These are phyloP conservation scores for Mucor ambiguus DNA, from an alignment of 371 early-diverging fungal genomes.

Conservation along the genomic window DNA sequence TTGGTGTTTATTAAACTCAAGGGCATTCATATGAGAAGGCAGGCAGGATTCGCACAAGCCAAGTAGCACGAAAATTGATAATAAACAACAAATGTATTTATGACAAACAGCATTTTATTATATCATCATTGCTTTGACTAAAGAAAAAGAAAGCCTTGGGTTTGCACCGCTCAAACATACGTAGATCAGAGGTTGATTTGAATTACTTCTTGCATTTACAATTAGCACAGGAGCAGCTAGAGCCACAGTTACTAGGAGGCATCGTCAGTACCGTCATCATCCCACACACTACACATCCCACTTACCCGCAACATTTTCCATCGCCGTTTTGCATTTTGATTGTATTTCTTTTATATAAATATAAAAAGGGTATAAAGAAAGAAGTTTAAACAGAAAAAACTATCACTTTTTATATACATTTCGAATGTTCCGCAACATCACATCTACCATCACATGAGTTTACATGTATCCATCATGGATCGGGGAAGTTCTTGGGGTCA, in stretches of 20 bases:
- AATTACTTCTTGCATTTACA: conserved; percentile 30
- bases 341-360: background rate
- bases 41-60: conserved; percentile 23
- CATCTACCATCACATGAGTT: background rate
- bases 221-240: conserved; percentile 21
- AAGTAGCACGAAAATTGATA: conserved; percentile 10
- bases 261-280: background rate
- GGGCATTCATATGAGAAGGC: conserved; percentile 34
- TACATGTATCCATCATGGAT: conserved; percentile 9
- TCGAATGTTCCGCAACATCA: background rate
- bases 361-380: conserved; percentile 57
- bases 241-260: conserved; percentile 21
- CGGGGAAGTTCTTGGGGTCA: background rate
- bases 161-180: background rate
- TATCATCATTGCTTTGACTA: background rate
- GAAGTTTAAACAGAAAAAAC: conserved; percentile 49
- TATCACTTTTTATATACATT: conserved; percentile 13
- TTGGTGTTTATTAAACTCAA: conserved; percentile 35
- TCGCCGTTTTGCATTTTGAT: conserved; percentile 33
- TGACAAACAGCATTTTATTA: background rate
- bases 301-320: conserved; percentile 39
- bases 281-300: background rate
- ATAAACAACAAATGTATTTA: background rate
- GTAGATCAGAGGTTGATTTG: background rate
- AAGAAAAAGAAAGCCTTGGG: background rate